Evolutionary conservation across 148 eudicot species (phyloP), one percentile per base, ranked within the genome.

Genomic region (Silene uniflora): DNA sequence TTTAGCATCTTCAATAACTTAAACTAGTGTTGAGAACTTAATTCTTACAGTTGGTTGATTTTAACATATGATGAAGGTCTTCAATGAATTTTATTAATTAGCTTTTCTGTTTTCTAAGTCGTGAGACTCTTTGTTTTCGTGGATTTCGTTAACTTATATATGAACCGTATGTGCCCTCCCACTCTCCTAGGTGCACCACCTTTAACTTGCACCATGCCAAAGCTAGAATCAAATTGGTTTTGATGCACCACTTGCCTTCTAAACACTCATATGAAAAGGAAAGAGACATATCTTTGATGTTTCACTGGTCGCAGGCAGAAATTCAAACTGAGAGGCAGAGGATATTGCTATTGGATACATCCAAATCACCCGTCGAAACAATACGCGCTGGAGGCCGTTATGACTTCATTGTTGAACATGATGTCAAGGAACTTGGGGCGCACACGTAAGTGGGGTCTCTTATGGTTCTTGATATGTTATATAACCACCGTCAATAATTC

Each of bases 261-360:
- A n/a, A 67, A 17, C 13, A 67, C 70, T 7, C 23, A 16, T 39
- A 19, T 2, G n/a, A 39, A 35, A 67, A 67, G 70, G 42, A 23
- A 6, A 3, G 46, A 35, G 73, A 29, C 42, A n/a, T 52, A 55
- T 70, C 46, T 73, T 62, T 77, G 68, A 77, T 56, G 61, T 78
- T 46, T 81, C 78, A 75, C 56, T 84, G 68, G 78, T 63, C 82
- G 67, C 91, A 95, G 98, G 97, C 99, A 55, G 99, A 95, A 86
- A 95, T 95, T 66, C 99, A 95, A 88, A 95, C 99, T 12, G 99
- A 95, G 82, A 90, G 97, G 83, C 99, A 95, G 87, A 90, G 92
- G 77, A 68, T 95, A 84, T 75, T 89, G 77, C 91, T 95, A 73
- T 84, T 92, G 79, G 99, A 95, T 90, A 95, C 99, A 68, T 83